These are phyloP conservation scores for Zopfochytrium polystomum DNA, from an alignment of 371 early-diverging fungal genomes.

Conservation along the genomic window DNA sequence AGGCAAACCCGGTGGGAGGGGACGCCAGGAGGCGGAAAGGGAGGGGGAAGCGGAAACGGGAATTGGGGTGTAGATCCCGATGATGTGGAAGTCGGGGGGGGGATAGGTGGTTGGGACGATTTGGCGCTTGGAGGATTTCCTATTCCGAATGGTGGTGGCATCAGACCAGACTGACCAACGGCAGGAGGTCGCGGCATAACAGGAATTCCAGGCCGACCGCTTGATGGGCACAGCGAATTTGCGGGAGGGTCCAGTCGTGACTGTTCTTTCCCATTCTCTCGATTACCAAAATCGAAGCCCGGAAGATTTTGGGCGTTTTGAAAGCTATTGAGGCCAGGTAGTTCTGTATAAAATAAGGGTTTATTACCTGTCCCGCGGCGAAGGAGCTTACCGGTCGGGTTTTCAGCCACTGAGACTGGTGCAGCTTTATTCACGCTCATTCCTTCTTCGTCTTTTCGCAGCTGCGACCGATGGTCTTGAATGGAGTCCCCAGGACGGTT, in stretches of 20 bases:
- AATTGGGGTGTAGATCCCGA: background rate
- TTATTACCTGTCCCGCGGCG: background rate
- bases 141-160: slow-evolving; percentile 4
- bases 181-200: slow-evolving; percentile 12
- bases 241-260: background rate
- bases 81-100: slow-evolving; percentile 4
- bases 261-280: background rate
- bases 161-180: background rate
- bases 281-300: slow-evolving; percentile 4
- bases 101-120: background rate
- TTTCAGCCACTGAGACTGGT: slow-evolving; percentile 25
- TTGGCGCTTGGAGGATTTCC: background rate
- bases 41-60: slow-evolving; percentile 8
- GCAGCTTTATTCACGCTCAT: slow-evolving; percentile 33
- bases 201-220: slow-evolving; percentile 11
- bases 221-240: background rate
- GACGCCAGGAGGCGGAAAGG: slow-evolving; percentile 2
- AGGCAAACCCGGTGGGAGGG: slow-evolving; percentile 17
- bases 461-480: slow-evolving; percentile 43
- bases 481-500: slow-evolving; percentile 85
- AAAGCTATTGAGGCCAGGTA: too few species aligned
- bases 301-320: background rate
- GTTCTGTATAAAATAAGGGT: background rate
- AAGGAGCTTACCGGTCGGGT: slow-evolving; percentile 2
- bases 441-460: slow-evolving; percentile 39